phyloP scores from a whole-genome alignment of 2,329 filamentous ascomycete genomes.

The Neoascochyta sp. region DNA sequence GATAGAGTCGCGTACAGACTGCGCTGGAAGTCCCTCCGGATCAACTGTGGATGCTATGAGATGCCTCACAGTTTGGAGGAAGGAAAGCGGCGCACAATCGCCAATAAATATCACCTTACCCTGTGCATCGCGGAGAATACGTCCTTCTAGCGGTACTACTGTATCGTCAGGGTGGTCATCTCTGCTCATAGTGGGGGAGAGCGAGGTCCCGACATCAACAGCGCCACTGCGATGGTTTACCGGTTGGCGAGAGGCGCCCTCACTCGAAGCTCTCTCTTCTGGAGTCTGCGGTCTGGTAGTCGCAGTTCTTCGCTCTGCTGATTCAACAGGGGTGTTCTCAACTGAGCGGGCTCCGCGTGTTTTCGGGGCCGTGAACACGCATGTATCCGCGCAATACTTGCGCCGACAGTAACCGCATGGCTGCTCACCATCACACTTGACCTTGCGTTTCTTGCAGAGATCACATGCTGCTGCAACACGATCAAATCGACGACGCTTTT shows the following conservation, averaged over 20 bases:
- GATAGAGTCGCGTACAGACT: constrained; percentile 27
- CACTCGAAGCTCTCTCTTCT: constrained; percentile 5
- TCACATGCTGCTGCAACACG: constrained; percentile 30
- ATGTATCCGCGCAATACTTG: constrained; percentile 42
- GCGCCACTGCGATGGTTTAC: neutral
- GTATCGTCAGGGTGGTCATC: constrained; percentile 41
- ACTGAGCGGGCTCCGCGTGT: constrained; percentile 31
- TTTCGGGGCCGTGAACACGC: constrained; percentile 40
- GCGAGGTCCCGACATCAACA: constrained; percentile 8
- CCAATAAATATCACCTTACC: constrained; percentile 55
- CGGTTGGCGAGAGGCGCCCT: constrained; percentile 4
- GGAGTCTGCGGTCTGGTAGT: constrained; percentile 4
- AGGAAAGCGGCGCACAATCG: constrained; percentile 52
- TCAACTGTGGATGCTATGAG: constrained; percentile 43
- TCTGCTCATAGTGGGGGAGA: constrained; percentile 23
- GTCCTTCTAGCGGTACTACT: constrained; percentile 43
- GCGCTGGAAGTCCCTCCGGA: constrained; percentile 17
- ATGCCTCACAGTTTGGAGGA: constrained; percentile 51
- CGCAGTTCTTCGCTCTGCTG: neutral
- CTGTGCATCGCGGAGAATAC: constrained; percentile 51
- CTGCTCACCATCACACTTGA: constrained; percentile 51
- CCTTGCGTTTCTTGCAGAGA: constrained; percentile 34
- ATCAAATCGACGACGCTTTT: constrained; percentile 24
- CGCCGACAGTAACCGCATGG: constrained; percentile 51
- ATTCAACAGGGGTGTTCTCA: constrained; percentile 23